Evolutionary conservation across 805 yeast species (phyloP).

Genomic region (Ogataea salicorniae): DNA sequence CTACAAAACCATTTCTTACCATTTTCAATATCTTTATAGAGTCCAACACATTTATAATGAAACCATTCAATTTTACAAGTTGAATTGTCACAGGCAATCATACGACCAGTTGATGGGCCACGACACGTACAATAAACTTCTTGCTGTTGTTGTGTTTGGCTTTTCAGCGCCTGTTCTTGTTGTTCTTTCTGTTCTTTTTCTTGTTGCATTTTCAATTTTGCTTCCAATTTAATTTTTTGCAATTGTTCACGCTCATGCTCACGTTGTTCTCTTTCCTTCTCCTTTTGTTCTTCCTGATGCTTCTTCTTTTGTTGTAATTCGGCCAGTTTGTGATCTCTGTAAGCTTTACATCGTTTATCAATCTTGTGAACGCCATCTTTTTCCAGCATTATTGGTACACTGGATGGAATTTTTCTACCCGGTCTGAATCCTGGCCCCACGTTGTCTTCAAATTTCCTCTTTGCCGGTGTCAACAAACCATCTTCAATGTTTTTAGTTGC

Average conservation of each 20-base stretch:
- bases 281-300: not conserved
- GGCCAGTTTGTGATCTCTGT: not conserved
- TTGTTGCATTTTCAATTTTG: no score
- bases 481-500: no score
- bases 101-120: conserved; percentile 67
- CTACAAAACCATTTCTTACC: conserved; percentile 81
- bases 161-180: conserved; percentile 8
- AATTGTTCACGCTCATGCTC: no score
- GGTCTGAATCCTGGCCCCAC: no score
- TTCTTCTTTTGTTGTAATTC: not conserved
- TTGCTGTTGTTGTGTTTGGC: conserved; percentile 4
- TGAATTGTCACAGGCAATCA: conserved; percentile 94
- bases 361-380: no score
- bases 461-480: no score
- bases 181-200: not conserved
- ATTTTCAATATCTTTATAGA: conserved; percentile 82
- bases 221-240: no score
- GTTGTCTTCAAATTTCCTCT: no score
- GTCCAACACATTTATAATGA: conserved; percentile 92
- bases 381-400: not conserved
- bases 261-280: not conserved
- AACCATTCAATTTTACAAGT: conserved; percentile 92
- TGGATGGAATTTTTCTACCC: no score
- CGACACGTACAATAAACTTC: conserved; percentile 45
- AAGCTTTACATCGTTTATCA: no score